Evolutionary conservation across 2,329 filamentous ascomycete species (phyloP), one percentile per base, ranked within the genome.

Genomic region (Aureobasidium sp.): DNA sequence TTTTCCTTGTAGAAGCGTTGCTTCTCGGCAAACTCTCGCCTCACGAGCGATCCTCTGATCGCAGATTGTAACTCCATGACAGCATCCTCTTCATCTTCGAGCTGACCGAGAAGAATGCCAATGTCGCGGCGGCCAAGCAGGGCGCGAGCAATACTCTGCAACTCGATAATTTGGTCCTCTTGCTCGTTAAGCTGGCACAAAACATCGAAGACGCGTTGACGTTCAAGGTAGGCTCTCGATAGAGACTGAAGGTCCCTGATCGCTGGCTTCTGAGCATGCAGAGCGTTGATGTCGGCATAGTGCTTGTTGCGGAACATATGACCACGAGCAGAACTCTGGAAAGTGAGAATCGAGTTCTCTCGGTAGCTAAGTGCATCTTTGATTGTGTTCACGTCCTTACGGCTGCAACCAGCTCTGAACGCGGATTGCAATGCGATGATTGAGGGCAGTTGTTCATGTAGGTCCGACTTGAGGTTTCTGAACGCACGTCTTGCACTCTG

Each of bases 1-100:
- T 99, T 99, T 75, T 96, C 88, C 67, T 89, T 87, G 79, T 92
- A 99, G 77, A 89, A 93, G 27, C 86, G 86, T 71, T 88, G 86
- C 81, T 96, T 96, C 73, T 95, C 90, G 58, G 83, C 85, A 68
- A 96, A 97, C 21, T 81, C 81, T 15, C 79, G 81, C 37, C 93
- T 84, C 36, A 97, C 83, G 3, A 95, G 74, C 68, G 85, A 86
- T 3, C 86, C 93, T 67, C 87, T 85, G 8, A 88, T 84, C 6
- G 84, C 81, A 5, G 91, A 81, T 73, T 97, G 92, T 29, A 96
- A 75, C 34, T 86, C 88, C 9, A 85, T 77, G 63, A 97, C 82
- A 0, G 80, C 79, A n/a, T 88, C 87, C 69, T 97, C 92, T 65
- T 95, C 86, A 59, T 87, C 87, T 63, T 96, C 90, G 2, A 97